Conservation (phyloP, 441 rosid genomes). For the Melastoma candidum region DNA sequence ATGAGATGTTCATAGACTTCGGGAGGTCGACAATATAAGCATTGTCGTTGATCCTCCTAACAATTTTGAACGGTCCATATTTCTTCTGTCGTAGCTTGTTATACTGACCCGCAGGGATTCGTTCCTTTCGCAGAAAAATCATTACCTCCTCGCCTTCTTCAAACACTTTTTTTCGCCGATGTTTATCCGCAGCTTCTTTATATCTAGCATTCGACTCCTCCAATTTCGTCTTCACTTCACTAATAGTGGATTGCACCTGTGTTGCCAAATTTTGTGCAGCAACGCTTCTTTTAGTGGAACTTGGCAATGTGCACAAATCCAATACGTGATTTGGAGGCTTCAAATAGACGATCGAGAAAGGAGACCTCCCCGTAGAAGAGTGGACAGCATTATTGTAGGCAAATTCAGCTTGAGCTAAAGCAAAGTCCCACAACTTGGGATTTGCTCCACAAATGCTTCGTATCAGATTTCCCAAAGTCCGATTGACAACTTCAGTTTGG, state of each 20-base stretch:
- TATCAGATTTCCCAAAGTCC: background rate
- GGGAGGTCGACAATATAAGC: too few species aligned
- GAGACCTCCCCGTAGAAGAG: background rate
- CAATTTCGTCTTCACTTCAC: background rate
- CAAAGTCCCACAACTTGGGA: background rate
- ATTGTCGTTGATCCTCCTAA: too few species aligned
- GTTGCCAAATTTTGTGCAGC: background rate
- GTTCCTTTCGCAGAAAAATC: too few species aligned
- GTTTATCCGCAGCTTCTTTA: background rate
- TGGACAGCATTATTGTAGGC: background rate
- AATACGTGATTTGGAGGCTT: background rate
- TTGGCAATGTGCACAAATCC: background rate
- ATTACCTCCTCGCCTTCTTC: too few species aligned
- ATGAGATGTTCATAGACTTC: too few species aligned
- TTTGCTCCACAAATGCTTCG: background rate
- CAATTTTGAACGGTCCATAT: too few species aligned
- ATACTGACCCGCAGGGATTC: too few species aligned
- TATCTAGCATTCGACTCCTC: background rate
- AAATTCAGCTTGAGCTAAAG: background rate
- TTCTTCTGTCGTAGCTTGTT: too few species aligned
- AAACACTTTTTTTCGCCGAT: background rate
- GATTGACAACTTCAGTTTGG: too few species aligned
- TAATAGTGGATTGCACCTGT: background rate
- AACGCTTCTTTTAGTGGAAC: too few species aligned
- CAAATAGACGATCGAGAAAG: background rate